Evolutionary conservation across 2,329 filamentous ascomycete genomes (phyloP).

Genomic region (Lachnellula arida): DNA sequence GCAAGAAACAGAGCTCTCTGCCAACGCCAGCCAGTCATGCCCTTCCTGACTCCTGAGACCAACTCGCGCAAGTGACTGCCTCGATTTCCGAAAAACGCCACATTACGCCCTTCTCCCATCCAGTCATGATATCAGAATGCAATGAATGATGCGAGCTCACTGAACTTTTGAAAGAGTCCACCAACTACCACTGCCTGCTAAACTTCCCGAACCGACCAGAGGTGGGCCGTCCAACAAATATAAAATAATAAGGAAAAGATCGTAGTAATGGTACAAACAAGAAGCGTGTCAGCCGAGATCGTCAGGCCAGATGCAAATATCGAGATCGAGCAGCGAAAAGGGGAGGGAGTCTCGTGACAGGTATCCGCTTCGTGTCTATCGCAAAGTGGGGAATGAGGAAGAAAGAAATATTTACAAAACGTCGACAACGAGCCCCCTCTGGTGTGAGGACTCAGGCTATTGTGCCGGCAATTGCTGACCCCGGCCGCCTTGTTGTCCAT

Average conservation of each 20-base stretch:
- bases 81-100: conserved; percentile 22
- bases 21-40: conserved; percentile 27
- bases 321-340: conserved; percentile 19
- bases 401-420: conserved; percentile 33
- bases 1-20: conserved; percentile 26
- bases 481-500: conserved; percentile 30
- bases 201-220: conserved; percentile 23
- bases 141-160: conserved; percentile 16
- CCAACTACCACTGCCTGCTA: conserved; percentile 19
- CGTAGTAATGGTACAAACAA: conserved; percentile 31
- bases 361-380: conserved; percentile 27
- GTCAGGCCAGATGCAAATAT: conserved; percentile 17
- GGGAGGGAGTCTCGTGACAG: conserved; percentile 16
- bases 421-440: conserved; percentile 16
- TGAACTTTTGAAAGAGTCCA: conserved; percentile 27
- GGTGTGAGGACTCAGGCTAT: conserved; percentile 18
- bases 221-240: conserved; percentile 17
- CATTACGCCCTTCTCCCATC: conserved; percentile 24
- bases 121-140: conserved; percentile 30
- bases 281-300: conserved; percentile 20
- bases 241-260: conserved; percentile 27
- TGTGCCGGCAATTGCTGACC: conserved; percentile 27
- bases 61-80: conserved; percentile 21
- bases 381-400: conserved; percentile 20
- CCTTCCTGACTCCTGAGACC: conserved; percentile 23